These are phyloP conservation scores for Salvia rosmarinus DNA, from an alignment of 257 asterid genomes.

Conservation along the genomic window DNA sequence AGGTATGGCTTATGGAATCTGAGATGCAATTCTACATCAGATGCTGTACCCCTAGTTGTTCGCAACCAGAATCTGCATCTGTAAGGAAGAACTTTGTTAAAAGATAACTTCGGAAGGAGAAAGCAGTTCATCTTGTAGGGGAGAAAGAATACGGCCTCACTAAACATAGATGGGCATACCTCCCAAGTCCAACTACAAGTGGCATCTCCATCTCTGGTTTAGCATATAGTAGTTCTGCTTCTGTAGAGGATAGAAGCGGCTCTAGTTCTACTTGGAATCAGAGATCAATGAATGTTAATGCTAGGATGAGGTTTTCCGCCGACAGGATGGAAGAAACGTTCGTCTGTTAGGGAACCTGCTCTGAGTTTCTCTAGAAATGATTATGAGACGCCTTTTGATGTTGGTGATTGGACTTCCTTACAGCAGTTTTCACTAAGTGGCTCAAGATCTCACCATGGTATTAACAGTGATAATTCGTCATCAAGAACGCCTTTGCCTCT, in stretches of 20 bases:
- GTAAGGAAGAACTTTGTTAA: conserved; percentile 39
- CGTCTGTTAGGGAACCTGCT: conserved; percentile 42
- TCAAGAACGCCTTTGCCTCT: conserved; percentile 38
- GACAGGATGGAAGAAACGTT: conserved; percentile 43
- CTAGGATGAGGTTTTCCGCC: conserved; percentile 42
- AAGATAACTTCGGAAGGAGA: conserved; percentile 58
- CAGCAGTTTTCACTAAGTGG: conserved; percentile 43
- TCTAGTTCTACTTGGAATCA: conserved; percentile 42
- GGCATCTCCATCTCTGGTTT: conserved; percentile 52
- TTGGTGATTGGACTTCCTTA: conserved; percentile 36
- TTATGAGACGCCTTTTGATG: conserved; percentile 37
- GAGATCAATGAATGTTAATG: conserved; percentile 44
- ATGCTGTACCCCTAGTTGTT: conserved; percentile 45
- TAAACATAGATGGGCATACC: conserved; percentile 34
- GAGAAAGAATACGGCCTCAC: conserved; percentile 32
- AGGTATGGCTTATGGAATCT: conserved; percentile 47
- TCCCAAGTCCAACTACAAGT: conserved; percentile 39
- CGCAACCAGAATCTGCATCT: conserved; percentile 47
- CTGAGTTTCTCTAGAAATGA: conserved; percentile 36
- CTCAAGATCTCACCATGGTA: conserved; percentile 46
- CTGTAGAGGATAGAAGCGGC: conserved; percentile 20
- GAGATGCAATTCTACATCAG: conserved; percentile 52
- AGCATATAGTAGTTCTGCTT: conserved; percentile 25
- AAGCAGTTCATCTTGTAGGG: conserved; percentile 53
- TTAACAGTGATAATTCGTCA: conserved; percentile 40